phyloP scores from a whole-genome alignment of 2,329 filamentous ascomycete genomes.

The Aureobasidium subglaciale region DNA sequence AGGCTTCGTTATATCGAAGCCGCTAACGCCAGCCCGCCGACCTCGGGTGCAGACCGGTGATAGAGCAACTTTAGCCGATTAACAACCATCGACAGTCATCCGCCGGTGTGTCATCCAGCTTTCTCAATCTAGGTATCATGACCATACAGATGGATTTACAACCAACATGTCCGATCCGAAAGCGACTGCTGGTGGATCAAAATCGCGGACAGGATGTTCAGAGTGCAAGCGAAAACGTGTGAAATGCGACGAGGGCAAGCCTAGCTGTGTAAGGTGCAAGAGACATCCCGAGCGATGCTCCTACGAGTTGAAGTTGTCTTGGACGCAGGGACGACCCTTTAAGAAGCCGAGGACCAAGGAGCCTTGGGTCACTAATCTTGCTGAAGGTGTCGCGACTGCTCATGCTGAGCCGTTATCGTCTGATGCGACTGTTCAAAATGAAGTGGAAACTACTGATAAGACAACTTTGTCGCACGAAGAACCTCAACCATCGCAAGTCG shows the following conservation, averaged over 20 bases:
- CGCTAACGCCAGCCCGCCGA: background rate
- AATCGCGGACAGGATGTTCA: conserved; percentile 22
- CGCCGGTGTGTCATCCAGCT: conserved; percentile 6
- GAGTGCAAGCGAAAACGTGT: conserved; percentile 25
- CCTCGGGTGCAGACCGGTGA: background rate
- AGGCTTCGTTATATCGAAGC: background rate
- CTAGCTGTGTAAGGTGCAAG: conserved; percentile 19
- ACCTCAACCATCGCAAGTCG: background rate
- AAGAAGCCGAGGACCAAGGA: conserved; percentile 11
- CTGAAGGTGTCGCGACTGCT: background rate
- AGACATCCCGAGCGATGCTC: conserved; percentile 18
- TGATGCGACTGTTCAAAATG: background rate
- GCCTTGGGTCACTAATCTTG: conserved; percentile 1
- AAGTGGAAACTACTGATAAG: background rate
- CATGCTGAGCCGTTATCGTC: background rate
- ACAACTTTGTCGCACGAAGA: background rate
- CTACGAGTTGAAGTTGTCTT: conserved; percentile 15
- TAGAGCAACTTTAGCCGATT: conserved; percentile 5
- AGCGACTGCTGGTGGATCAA: conserved; percentile 13
- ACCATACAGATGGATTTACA: background rate
- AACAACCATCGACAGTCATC: conserved; percentile 8
- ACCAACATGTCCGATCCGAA: conserved; percentile 7
- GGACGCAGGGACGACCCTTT: conserved; percentile 9
- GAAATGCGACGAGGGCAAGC: conserved; percentile 24
- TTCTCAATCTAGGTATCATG: background rate